Evolutionary conservation across 306 rosid species (phyloP), one percentile per base, ranked within the genome.

Genomic region (Fagus crenata): DNA sequence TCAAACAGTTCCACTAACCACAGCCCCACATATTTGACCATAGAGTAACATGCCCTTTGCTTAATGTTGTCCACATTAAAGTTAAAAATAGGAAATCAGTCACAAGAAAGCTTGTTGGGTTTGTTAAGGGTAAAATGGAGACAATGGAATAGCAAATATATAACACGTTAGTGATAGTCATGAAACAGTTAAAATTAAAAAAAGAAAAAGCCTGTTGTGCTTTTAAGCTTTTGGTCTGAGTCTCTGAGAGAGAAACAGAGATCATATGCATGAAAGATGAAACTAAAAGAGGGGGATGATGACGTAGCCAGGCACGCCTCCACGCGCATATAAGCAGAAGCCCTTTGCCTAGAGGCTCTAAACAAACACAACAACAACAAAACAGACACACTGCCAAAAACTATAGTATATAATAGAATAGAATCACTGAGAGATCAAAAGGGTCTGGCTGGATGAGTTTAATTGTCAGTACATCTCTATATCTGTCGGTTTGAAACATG

Each of bases 261-360:
- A 9, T 46, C 13, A 46, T 2, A 46, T 2, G 51, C 51, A 46
- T 46, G 51, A 46, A 46, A 46, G 51, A 46, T 46, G 76, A 82
- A 43, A 60, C 41, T 31, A 74, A 78, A 60, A 75, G 69, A 53
- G 55, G 51, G 59, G 32, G 81, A 81, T 71, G 79, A 78, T 81
- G 88, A 81, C 81, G 88, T 73, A 54, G 77, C 28, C 49, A 75
- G 64, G 77, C 85, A 81, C 87, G 85, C 87, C 81, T 49, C 70
- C 84, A 40, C 73, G 79, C 81, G 43, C 72, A 14, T 41, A n/a
- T 53, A n/a, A 41, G 36, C 51, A 32, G 42, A 64, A 15, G 9
- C 1, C 4, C 70, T 14, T 33, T 13, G 68, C 68, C 41, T 31
- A 1, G 39, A 6, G 37, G 67, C 14, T 12, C n/a, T 32, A 12